Base-by-base conservation (phyloP, 1,284 basidiomycete genomes). In the Chondrostereum purpureum region DNA sequence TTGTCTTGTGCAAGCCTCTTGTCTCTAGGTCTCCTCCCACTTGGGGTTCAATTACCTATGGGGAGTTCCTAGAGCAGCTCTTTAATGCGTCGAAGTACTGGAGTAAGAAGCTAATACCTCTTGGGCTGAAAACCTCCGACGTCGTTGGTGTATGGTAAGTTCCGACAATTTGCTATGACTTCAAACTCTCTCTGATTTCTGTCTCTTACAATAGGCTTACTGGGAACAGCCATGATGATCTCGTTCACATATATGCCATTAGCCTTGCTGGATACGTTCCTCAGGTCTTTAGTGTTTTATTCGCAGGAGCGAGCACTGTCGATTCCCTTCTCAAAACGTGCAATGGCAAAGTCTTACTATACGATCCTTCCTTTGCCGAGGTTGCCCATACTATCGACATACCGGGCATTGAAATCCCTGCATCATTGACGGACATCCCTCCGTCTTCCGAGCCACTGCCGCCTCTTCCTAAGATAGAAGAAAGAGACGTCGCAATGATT, bases 141-240 rank as follows among this genome's bases (percentile, higher is more conserved):
- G 3, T 33, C 41, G 20, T 45, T 12, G 31, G 11, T 14, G 13
- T 35, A 41, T 16, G 14, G 35, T 40, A 17, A 37, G 8, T 19
- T n/a, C n/a, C n/a, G n/a, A n/a, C n/a, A n/a, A n/a, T n/a, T n/a
- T n/a, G n/a, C 1, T 16, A 14, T 3, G 8, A 35, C 17, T 18
- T 3, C 17, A 13, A 16, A n/a, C 18, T 16, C 2, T n/a, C 5
- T 13, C 8, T n/a, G n/a, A 43, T 18, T 3, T 16, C 13, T 10
- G 6, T 16, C n/a, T 14, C n/a, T n/a, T n/a, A n/a, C n/a, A n/a
- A n/a, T n/a, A 64, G 61, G 58, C 46, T 61, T 8, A 55, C 57
- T 16, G 62, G 61, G 1, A 45, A 47, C 36, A 24, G 44, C 8
- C 56, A 58, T 43, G 43, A 47, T 11, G 60, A 63, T 43, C 42